Percentiles rank a stretch among this genome's conserved stretches.
Evolutionary conservation across 1,139 yeast genomes (phyloP).

Genomic region (Waltiozyma sp.): DNA sequence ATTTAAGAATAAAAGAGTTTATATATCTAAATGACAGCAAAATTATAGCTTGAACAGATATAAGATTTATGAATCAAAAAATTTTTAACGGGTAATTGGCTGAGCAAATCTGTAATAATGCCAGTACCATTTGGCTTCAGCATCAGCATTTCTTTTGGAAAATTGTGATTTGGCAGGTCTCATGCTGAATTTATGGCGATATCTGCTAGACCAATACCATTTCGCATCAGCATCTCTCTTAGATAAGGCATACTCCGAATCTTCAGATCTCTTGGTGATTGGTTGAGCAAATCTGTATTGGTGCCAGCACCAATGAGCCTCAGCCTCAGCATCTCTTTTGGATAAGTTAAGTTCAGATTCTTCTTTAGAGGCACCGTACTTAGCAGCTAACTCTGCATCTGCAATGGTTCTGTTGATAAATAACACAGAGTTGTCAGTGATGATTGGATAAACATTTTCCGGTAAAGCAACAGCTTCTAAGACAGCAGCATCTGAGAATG

Average conservation of each 20-base stretch:
- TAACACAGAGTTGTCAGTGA: conserved; percentile 16
- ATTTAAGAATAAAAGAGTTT: too few species aligned
- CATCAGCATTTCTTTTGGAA: conserved; percentile 11
- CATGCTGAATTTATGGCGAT: conserved; percentile 9
- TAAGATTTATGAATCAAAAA: too few species aligned
- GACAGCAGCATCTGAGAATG: conserved; percentile 18
- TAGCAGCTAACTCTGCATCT: conserved; percentile 6
- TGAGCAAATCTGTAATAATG: conserved; percentile 8
- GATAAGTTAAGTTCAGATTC: conserved; percentile 2
- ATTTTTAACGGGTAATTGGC: conserved; percentile 4
- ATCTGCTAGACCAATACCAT: conserved; percentile 11
- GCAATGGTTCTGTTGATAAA: conserved; percentile 18
- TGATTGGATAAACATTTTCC: conserved; percentile 15
- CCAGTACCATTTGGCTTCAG: conserved; percentile 13
- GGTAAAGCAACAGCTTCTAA: conserved; percentile 16
- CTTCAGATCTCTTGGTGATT: conserved; percentile 9
- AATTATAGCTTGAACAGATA: too few species aligned
- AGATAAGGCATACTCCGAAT: conserved; percentile 2
- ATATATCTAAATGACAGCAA: too few species aligned
- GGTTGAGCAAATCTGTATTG: conserved; percentile 9
- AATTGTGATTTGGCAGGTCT: conserved; percentile 7
- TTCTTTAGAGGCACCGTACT: conserved; percentile 7
- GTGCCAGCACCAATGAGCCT: conserved; percentile 2
- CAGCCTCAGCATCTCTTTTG: conserved; percentile 13
- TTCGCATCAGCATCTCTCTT: conserved; percentile 9